Conservation (phyloP, 495 filamentous ascomycete genomes). For the Sporormia fimetaria region DNA sequence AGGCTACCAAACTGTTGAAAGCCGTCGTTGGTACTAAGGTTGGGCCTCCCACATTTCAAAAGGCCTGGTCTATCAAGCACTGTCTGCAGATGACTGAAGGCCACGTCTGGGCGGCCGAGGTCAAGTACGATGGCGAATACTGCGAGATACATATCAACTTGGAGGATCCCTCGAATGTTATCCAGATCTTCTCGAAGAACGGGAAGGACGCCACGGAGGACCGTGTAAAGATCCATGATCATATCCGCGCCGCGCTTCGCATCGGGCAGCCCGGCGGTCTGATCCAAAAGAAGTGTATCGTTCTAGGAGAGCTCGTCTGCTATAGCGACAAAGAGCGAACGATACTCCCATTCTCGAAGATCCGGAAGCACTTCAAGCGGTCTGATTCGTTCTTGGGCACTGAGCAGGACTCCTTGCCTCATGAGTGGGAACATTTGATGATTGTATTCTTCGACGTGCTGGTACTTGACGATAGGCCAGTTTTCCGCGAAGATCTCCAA, state of each 20-base stretch:
- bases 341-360: constrained; percentile 63
- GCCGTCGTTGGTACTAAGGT: constrained; percentile 63
- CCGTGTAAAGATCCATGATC: constrained; percentile 45
- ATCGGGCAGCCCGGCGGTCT: constrained; percentile 46
- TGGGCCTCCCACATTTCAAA: constrained; percentile 57
- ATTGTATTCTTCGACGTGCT: constrained; percentile 73
- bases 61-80: constrained; percentile 67
- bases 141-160: constrained; percentile 78
- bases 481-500: constrained; percentile 49
- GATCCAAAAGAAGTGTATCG: constrained; percentile 52
- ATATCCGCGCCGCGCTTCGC: constrained; percentile 45
- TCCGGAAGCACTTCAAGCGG: constrained; percentile 65
- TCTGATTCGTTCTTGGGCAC: constrained; percentile 61
- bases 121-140: constrained; percentile 82
- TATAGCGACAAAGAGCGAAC: constrained; percentile 52
- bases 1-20: constrained; percentile 42
- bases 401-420: constrained; percentile 56
- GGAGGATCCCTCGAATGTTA: constrained; percentile 39
- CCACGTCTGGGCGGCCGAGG: constrained; percentile 58
- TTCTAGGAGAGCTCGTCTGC: constrained; percentile 75
- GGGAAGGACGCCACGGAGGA: constrained; percentile 78
- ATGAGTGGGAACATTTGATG: constrained; percentile 68
- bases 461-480: constrained; percentile 55
- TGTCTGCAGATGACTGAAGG: constrained; percentile 51
- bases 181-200: constrained; percentile 83